Percentiles rank a stretch among this genome's conserved stretches.
phyloP scores from a whole-genome alignment of 768 basidiomycete species.

The Cyclocybe cylindracea region DNA sequence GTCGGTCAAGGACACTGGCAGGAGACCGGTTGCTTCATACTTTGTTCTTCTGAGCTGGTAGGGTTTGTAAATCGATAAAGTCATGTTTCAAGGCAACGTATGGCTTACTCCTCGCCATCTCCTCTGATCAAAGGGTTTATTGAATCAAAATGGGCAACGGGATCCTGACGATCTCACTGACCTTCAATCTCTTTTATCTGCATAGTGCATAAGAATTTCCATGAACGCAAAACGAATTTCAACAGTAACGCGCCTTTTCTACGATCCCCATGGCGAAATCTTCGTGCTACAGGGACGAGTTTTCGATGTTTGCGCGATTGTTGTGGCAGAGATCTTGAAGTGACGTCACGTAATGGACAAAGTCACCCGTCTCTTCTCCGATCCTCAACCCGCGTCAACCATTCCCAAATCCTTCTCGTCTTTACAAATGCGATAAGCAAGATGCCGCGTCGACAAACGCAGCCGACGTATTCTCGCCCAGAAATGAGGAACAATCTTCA shows the following conservation, averaged over 20 bases:
- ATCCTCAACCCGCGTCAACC: no score
- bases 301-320: conserved; percentile 13
- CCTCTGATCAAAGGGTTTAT: conserved; percentile 54
- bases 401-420: no score
- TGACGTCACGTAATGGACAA: no score
- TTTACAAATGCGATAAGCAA: neutral
- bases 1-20: conserved; percentile 4
- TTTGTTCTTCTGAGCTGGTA: conserved; percentile 92
- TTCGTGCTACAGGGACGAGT: conserved; percentile 1
- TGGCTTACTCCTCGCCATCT: conserved; percentile 92
- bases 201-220: neutral
- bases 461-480: conserved; percentile 67
- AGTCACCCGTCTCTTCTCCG: no score
- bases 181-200: conserved; percentile 97
- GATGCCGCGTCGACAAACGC: conserved; percentile 58
- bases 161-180: conserved; percentile 35
- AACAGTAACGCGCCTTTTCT: conserved; percentile 66
- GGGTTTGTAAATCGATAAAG: neutral
- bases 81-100: neutral
- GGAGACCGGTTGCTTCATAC: conserved; percentile 35
- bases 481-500: conserved; percentile 30
- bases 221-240: neutral
- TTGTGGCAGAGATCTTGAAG: no score
- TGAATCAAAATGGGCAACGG: neutral
- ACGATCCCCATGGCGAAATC: conserved; percentile 77